Base-by-base conservation (phyloP, 2,329 filamentous ascomycete genomes). In the Penicillium sp. region DNA sequence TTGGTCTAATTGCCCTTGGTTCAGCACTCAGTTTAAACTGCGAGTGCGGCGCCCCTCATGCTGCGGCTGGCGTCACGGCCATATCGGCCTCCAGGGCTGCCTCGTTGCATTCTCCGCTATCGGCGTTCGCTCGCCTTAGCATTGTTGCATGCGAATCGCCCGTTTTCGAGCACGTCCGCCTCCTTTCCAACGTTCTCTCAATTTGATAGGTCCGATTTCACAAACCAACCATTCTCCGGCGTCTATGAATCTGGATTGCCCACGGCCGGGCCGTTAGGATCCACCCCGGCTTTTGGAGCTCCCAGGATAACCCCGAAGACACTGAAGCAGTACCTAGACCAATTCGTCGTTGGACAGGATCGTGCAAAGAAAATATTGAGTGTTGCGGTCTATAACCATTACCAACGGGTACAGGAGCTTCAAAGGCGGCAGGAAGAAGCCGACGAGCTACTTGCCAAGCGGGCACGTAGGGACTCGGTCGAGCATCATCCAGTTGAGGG, bases 271-370 rank as follows among this genome's bases (percentile, higher is more conserved):
- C 88, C 88, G n/a, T 76, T 91, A 59, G 84, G 83, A 44, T 85
- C 84, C 63, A 83, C 85, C 9, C 84, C 84, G 62, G 81, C 82
- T 38, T 84, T 86, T 64, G 86, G 86, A 61, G 82, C 82, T 31
- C 84, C 85, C 35, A 82, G 82, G 56, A 81, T 89, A 57, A 90
- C 87, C 9, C 88, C 88, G 7, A 85, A 83, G 68, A 79, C 82
- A 69, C 83, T 99, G 70, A 97, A 98, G 82, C 88, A 92, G 72
- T 91, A 95, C 71, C 88, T 98, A 35, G 95, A 99, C 75, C 91
- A 95, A 73, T 99, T 96, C 75, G 94, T 99, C 1, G 94, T 99
- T 4, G 95, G 94, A 46, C 95, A 99, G 77, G 92, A 97, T 68
- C 88, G 92, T 63, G 93, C 95, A 30, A 83, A 99, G 83, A 96